Evolutionary conservation across 805 yeast genomes (phyloP).

Genomic region (Candida hispaniensis): DNA sequence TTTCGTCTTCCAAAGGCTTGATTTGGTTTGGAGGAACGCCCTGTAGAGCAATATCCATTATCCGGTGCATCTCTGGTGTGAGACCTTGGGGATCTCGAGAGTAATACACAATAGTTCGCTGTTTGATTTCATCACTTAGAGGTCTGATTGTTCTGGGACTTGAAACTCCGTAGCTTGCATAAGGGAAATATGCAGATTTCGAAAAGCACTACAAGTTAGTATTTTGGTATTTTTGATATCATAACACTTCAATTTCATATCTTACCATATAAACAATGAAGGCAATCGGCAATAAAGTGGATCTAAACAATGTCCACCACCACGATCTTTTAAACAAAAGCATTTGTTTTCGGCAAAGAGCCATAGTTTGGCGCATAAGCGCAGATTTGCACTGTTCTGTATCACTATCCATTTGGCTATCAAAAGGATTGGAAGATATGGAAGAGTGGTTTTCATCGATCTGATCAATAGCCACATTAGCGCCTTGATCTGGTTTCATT

Average conservation of each 20-base stretch:
- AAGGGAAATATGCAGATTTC: slow-evolving; percentile 27
- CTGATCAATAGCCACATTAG: no score
- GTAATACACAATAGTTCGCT: slow-evolving; percentile 24
- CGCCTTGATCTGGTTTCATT: no score
- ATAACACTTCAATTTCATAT: background rate
- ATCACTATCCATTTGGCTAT: no score
- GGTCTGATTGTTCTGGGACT: slow-evolving; percentile 23
- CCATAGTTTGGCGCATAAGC: slow-evolving; percentile 10
- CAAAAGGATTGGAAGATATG: no score
- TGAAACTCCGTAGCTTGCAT: slow-evolving; percentile 28
- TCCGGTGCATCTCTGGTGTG: slow-evolving; percentile 24
- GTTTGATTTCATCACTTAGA: slow-evolving; percentile 23
- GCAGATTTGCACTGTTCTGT: no score
- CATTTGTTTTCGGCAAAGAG: slow-evolving; percentile 11
- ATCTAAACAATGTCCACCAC: slow-evolving; percentile 28
- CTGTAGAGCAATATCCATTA: slow-evolving; percentile 25
- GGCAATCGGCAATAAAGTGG: slow-evolving; percentile 27
- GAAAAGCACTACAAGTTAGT: slow-evolving; percentile 25
- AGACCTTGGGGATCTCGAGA: slow-evolving; percentile 20
- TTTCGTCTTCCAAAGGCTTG: slow-evolving; percentile 19
- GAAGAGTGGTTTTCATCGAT: no score
- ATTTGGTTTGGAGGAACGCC: slow-evolving; percentile 27
- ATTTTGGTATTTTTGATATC: background rate
- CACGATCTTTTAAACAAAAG: slow-evolving; percentile 21
- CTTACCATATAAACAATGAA: slow-evolving; percentile 28